A percentile compares a stretch with the other conserved stretches of the same genome.
Conservation (phyloP, 345 rosid genomes). For the Microcos paniculata region DNA sequence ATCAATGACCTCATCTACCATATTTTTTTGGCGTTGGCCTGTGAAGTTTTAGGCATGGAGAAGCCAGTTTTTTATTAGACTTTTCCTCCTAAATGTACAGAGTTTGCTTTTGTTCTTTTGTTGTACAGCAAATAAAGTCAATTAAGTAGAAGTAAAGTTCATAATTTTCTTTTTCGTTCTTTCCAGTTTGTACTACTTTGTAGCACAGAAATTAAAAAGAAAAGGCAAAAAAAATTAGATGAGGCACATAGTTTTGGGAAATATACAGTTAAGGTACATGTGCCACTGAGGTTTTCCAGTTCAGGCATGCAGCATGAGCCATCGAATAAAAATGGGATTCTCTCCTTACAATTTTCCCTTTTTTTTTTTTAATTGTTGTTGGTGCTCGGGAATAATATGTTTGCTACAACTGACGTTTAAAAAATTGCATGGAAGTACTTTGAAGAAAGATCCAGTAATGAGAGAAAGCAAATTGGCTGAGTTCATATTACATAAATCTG, state of each 20-base stretch:
- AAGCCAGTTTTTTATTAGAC: conserved; percentile 8
- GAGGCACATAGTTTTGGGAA: too few species aligned
- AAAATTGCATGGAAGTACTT: conserved; percentile 36
- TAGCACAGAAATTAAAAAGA: neutral
- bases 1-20: conserved; percentile 9
- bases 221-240: too few species aligned
- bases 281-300: conserved; percentile 69
- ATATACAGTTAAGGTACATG: conserved; percentile 49
- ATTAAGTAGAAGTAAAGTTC: neutral
- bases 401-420: conserved; percentile 6
- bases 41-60: conserved; percentile 16
- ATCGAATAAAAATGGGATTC: conserved; percentile 33
- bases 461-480: conserved; percentile 9
- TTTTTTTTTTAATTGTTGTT: conserved; percentile 15
- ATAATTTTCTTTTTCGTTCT: neutral
- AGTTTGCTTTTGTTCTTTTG: neutral
- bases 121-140: conserved; percentile 25
- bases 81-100: conserved; percentile 25
- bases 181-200: neutral
- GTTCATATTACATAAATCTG: conserved; percentile 11
- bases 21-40: neutral
- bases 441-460: conserved; percentile 14
- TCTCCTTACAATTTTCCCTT: conserved; percentile 25
- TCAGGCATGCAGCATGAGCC: conserved; percentile 57
- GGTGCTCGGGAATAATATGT: conserved; percentile 25